Percentiles rank a stretch among this genome's conserved stretches.
Conservation (phyloP, 768 basidiomycete genomes). For the Auriscalpium microsporum region DNA sequence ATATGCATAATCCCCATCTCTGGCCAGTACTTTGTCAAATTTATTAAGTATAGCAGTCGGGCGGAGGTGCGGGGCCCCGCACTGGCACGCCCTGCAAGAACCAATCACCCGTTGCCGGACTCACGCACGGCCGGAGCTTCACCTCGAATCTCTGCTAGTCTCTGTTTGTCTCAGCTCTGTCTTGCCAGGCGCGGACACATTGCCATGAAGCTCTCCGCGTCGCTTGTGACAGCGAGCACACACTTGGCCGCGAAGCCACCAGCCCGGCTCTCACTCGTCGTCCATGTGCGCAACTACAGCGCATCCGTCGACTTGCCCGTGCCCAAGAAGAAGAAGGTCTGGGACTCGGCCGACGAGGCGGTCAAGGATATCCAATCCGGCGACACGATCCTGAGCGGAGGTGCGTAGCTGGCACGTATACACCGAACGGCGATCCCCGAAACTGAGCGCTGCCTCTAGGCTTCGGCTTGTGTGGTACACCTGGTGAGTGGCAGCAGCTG, state of each 20-base stretch:
- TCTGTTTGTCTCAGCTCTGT: too few species aligned
- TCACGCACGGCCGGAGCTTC: too few species aligned
- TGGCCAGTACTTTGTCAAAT: too few species aligned
- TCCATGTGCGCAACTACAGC: slow-evolving; percentile 5
- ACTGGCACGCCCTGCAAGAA: too few species aligned
- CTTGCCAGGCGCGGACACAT: too few species aligned
- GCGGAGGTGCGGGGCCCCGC: too few species aligned
- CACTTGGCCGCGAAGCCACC: background rate
- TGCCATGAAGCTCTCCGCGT: slow-evolving; percentile 1
- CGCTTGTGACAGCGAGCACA: background rate
- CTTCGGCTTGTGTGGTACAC: slow-evolving; percentile 85
- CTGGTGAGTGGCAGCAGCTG: slow-evolving; percentile 40
- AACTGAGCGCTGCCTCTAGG: slow-evolving; percentile 34
- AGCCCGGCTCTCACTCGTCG: background rate
- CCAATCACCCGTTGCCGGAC: too few species aligned
- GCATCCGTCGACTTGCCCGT: slow-evolving; percentile 18
- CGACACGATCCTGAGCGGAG: slow-evolving; percentile 71
- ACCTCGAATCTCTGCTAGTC: too few species aligned
- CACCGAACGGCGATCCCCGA: background rate
- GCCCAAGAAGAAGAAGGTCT: slow-evolving; percentile 54
- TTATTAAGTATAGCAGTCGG: too few species aligned
- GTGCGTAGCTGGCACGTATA: slow-evolving; percentile 32
- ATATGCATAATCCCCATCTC: too few species aligned
- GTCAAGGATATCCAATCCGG: slow-evolving; percentile 78
- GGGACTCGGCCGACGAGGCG: slow-evolving; percentile 74